Base-by-base conservation (phyloP, 2,329 filamentous ascomycete genomes). In the Penicillium hordei region DNA sequence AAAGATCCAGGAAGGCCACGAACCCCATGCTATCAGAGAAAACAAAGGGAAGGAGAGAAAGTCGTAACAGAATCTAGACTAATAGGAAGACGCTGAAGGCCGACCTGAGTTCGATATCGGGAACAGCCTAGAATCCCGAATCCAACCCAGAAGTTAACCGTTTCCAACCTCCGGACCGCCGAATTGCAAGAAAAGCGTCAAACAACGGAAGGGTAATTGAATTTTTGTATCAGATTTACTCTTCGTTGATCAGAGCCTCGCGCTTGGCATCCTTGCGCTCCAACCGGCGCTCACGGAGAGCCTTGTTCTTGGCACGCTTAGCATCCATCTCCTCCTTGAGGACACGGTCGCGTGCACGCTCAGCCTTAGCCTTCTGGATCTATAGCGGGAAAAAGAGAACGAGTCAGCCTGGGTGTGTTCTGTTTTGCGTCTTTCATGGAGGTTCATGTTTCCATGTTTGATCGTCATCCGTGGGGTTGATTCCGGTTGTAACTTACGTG, bases 341-440 rank as follows among this genome's bases (percentile, higher is more conserved):
- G 76, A 88, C 82, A 83, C 88, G 88, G 89, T 97, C 94, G 82
- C 94, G 94, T 69, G 87, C 86, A 86, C 96, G 95, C 91, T 99
- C 94, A 75, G 94, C 94, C 91, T 99, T 99, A 84, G 94, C 94
- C 83, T 93, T 95, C 90, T 99, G 94, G 80, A 99, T 97, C 94
- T 99, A 75, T 73, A 62, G 50, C 61, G 52, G 44, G 55, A 45
- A 63, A 65, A 71, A 65, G 71, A 52, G 66, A 67, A 52, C 44
- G 34, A 57, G 63, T 67, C 58, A 67, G 61, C 67, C 55, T 58
- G 56, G 34, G 10, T 44, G 39, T 44, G 17, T 52, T 21, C 50
- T 36, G 12, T 21, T 15, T 25, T 45, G 39, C 31, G 29, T 36
- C 4, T 21, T 23, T 34, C 7, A 27, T 44, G 29, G 27, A 7